Conservation (phyloP, 768 basidiomycete genomes). For the Tephrocybe sp. region DNA sequence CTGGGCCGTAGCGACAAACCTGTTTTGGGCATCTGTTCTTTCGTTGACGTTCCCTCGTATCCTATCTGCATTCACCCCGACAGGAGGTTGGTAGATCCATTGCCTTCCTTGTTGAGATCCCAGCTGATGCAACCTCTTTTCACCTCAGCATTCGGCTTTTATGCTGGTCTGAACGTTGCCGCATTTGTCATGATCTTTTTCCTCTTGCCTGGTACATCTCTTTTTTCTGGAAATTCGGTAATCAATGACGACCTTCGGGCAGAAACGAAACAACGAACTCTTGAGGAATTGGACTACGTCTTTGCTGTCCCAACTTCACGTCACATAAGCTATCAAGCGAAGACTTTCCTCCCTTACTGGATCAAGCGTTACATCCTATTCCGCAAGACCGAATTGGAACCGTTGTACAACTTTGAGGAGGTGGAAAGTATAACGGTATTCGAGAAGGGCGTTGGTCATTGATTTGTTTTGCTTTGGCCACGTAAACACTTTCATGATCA, state of each 20-base stretch:
- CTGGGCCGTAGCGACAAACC: conserved; percentile 52
- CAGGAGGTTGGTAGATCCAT: conserved; percentile 31
- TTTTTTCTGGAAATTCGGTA: background rate
- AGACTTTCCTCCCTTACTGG: conserved; percentile 49
- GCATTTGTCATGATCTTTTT: conserved; percentile 59
- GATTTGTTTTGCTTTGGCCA: too few relatives aligned
- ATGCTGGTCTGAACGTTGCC: conserved; percentile 49
- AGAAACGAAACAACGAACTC: conserved; percentile 55
- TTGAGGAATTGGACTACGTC: conserved; percentile 52
- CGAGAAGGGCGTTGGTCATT: conserved; percentile 41
- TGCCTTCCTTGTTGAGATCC: background rate
- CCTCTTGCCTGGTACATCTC: conserved; percentile 46
- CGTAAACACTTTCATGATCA: too few relatives aligned
- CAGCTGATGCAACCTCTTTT: background rate
- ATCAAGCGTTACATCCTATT: conserved; percentile 46
- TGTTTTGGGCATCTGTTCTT: conserved; percentile 56
- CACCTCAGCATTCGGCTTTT: conserved; percentile 54
- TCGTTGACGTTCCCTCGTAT: conserved; percentile 62
- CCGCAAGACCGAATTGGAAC: conserved; percentile 36
- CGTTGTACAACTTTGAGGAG: conserved; percentile 55
- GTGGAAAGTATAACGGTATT: conserved; percentile 43
- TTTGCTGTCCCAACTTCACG: conserved; percentile 50
- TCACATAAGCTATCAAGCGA: conserved; percentile 45
- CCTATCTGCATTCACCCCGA: conserved; percentile 39
- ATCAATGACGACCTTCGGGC: conserved; percentile 1